A percentile compares a stretch with the other conserved stretches of the same genome.
These are phyloP conservation scores for Trichosporon asahii DNA, from an alignment of 1,284 basidiomycete species.

Conservation along the genomic window DNA sequence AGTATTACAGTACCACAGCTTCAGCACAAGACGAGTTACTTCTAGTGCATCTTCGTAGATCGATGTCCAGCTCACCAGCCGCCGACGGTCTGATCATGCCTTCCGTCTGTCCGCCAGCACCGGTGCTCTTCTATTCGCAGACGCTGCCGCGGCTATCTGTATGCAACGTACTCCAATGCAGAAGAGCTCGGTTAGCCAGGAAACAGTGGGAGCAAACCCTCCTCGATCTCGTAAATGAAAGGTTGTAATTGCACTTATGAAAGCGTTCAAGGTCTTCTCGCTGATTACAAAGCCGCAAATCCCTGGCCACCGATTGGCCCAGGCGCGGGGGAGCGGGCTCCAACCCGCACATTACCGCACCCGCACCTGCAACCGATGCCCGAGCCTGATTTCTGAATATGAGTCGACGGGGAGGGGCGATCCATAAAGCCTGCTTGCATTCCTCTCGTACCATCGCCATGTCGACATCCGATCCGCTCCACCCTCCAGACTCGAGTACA, in stretches of 20 bases:
- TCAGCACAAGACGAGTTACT: no score
- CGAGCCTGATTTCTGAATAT: conserved; percentile 5
- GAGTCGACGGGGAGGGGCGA: not conserved
- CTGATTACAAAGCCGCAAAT: not conserved
- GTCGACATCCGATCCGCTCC: not conserved
- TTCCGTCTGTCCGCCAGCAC: no score
- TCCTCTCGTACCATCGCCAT: not conserved
- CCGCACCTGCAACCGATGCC: not conserved
- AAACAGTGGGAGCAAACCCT: not conserved
- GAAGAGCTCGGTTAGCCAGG: not conserved
- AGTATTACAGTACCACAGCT: no score
- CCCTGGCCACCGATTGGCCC: not conserved
- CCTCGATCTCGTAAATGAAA: not conserved
- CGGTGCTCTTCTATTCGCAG: no score
- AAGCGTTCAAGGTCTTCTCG: not conserved
- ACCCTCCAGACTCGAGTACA: not conserved
- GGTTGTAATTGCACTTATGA: not conserved
- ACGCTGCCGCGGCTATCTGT: no score
- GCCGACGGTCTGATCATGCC: no score
- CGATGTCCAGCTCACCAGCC: no score
- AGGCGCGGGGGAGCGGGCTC: not conserved
- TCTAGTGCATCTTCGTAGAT: no score
- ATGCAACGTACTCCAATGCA: not conserved
- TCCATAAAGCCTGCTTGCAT: not conserved
- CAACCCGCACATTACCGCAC: not conserved